A percentile compares a stretch with the other conserved stretches of the same genome.
Evolutionary conservation across 176 grass and related monocot species (phyloP).

Genomic region (Neostapfia colusana): DNA sequence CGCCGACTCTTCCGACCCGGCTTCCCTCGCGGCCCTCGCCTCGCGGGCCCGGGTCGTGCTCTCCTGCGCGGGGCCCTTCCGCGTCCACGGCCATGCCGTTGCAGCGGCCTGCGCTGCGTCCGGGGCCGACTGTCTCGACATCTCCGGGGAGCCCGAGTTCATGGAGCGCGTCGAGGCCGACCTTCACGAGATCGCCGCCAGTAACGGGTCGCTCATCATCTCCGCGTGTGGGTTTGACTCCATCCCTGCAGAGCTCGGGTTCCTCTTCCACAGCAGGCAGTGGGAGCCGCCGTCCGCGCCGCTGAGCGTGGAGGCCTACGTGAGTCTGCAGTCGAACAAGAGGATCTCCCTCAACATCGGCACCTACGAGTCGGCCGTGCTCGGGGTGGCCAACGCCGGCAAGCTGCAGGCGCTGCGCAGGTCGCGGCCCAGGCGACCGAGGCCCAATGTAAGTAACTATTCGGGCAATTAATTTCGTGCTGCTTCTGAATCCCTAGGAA

Average conservation of each 20-base stretch:
- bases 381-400: conserved; percentile 53
- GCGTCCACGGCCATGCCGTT: conserved; percentile 61
- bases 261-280: conserved; percentile 63
- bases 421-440: conserved; percentile 62
- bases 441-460: conserved; percentile 51
- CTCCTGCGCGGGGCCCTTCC: conserved; percentile 73
- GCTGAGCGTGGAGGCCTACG: conserved; percentile 51
- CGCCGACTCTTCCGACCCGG: conserved; percentile 64
- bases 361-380: conserved; percentile 84
- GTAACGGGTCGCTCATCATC: conserved; percentile 60
- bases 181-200: conserved; percentile 51
- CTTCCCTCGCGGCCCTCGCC: conserved; percentile 59
- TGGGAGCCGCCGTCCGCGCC: conserved; percentile 60
- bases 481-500: neutral
- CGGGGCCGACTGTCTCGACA: conserved; percentile 77
- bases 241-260: conserved; percentile 73
- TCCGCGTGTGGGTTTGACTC: conserved; percentile 90
- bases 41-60: conserved; percentile 54
- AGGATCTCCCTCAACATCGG: conserved; percentile 69
- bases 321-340: conserved; percentile 63
- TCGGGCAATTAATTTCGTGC: neutral
- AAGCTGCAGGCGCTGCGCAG: conserved; percentile 63
- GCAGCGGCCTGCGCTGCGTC: conserved; percentile 60
- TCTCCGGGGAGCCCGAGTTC: conserved; percentile 86
- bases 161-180: conserved; percentile 77